A percentile compares a stretch with the other conserved stretches of the same genome.
Evolutionary conservation across 2,329 filamentous ascomycete genomes (phyloP).

Genomic region (Trichoderma hamatum): DNA sequence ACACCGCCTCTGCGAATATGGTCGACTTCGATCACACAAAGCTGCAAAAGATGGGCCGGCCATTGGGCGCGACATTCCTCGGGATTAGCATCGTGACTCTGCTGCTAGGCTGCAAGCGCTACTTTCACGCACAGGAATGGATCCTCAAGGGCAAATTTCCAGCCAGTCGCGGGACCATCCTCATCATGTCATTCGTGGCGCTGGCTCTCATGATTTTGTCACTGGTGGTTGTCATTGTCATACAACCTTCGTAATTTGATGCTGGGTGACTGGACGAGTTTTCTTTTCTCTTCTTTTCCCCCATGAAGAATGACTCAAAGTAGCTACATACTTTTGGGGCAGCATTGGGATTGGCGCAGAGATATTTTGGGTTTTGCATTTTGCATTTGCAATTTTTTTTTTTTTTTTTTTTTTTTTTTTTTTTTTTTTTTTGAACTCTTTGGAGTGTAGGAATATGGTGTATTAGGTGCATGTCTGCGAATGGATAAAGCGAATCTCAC

Average conservation of each 20-base stretch:
- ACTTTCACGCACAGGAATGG: slow-evolving; percentile 78
- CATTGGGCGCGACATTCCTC: slow-evolving; percentile 75
- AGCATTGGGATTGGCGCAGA: slow-evolving; percentile 1
- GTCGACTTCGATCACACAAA: slow-evolving; percentile 43
- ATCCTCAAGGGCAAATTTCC: slow-evolving; percentile 80
- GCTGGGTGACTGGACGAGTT: not conserved
- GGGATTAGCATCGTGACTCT: slow-evolving; percentile 75
- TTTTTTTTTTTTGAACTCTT: not conserved
- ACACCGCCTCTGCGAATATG: slow-evolving; percentile 36
- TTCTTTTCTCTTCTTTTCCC: not conserved
- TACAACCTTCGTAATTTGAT: slow-evolving; percentile 43
- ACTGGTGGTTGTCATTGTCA: slow-evolving; percentile 61
- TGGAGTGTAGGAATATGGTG: not conserved
- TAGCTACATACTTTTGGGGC: not conserved
- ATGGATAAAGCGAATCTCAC: not conserved
- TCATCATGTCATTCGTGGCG: slow-evolving; percentile 68
- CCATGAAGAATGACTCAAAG: not conserved
- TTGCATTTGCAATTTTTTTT: not conserved
- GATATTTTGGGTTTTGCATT: not conserved
- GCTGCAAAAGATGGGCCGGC: slow-evolving; percentile 69
- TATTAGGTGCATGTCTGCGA: not conserved
- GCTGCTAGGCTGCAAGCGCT: slow-evolving; percentile 76
- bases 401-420: not conserved
- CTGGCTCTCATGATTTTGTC: slow-evolving; percentile 64
- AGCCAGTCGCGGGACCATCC: slow-evolving; percentile 73